A percentile compares a stretch with the other conserved stretches of the same genome.
phyloP scores from a whole-genome alignment of 306 rosid species.

The Ormosia emarginata region DNA sequence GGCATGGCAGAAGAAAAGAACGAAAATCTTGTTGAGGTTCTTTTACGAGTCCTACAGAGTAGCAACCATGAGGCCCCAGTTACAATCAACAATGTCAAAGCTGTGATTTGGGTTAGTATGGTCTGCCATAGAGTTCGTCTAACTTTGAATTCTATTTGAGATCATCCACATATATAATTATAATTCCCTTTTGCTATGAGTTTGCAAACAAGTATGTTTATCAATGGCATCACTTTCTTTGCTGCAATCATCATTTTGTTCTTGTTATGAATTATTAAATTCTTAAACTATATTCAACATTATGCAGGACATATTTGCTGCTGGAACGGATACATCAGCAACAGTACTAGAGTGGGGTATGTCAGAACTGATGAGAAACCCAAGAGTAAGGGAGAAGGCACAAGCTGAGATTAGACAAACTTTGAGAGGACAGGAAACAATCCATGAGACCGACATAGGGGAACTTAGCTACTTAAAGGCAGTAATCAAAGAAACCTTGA shows the following conservation, averaged over 20 bases:
- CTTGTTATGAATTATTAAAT: neutral
- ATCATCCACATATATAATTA: neutral
- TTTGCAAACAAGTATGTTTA: neutral
- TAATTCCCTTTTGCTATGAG: neutral
- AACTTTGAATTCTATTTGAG: neutral
- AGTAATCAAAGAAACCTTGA: constrained; percentile 31
- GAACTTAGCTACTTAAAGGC: constrained; percentile 16
- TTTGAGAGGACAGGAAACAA: neutral
- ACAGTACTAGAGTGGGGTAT: constrained; percentile 21
- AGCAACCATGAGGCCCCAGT: constrained; percentile 13
- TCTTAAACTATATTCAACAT: neutral
- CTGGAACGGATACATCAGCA: constrained; percentile 28
- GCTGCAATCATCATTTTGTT: neutral
- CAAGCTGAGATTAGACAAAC: constrained; percentile 21
- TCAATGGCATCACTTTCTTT: neutral
- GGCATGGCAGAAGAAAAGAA: neutral
- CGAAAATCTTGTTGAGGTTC: constrained; percentile 27
- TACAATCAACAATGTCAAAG: constrained; percentile 28
- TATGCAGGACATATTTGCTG: constrained; percentile 28
- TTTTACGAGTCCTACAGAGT: neutral
- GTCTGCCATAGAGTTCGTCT: neutral
- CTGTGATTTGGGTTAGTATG: constrained; percentile 33
- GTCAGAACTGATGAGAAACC: constrained; percentile 30
- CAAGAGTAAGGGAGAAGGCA: constrained; percentile 18
- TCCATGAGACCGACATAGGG: neutral